Percentiles rank a stretch among this genome's conserved stretches.
These are phyloP conservation scores for Dioszegia aurantiaca DNA, from an alignment of 768 basidiomycete genomes.

Conservation along the genomic window DNA sequence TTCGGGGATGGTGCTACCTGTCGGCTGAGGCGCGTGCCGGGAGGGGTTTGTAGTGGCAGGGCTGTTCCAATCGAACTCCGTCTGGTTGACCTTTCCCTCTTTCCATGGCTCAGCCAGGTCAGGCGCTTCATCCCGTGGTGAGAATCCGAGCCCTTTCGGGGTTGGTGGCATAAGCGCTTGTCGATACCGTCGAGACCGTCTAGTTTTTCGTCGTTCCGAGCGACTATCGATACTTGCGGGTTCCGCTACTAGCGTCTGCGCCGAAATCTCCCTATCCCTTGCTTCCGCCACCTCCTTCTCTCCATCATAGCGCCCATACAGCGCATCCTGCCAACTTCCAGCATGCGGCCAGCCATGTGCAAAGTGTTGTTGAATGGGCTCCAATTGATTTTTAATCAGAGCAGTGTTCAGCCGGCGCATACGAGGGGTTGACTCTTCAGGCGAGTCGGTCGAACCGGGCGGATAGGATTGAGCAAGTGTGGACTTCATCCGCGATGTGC, in stretches of 20 bases:
- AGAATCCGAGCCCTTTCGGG: slow-evolving; percentile 42
- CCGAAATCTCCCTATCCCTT: slow-evolving; percentile 3
- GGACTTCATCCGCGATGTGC: background rate
- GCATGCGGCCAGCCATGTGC: slow-evolving; percentile 39
- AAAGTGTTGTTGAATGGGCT: slow-evolving; percentile 30
- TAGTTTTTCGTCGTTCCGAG: background rate
- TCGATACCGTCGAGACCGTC: slow-evolving; percentile 20
- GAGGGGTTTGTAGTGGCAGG: background rate
- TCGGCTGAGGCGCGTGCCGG: slow-evolving; percentile 2
- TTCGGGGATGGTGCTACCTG: slow-evolving; percentile 16
- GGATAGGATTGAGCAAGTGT: background rate
- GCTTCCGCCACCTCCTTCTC: slow-evolving; percentile 2
- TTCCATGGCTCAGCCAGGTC: slow-evolving; percentile 20
- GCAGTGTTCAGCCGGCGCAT: slow-evolving; percentile 4
- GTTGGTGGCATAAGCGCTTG: slow-evolving; percentile 40
- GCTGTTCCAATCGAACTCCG: slow-evolving; percentile 30
- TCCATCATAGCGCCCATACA: slow-evolving; percentile 36
- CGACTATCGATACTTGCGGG: background rate
- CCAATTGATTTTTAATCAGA: background rate
- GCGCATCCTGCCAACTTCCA: slow-evolving; percentile 43
- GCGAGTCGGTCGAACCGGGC: background rate
- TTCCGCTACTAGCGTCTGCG: slow-evolving; percentile 6
- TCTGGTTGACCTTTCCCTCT: slow-evolving; percentile 16
- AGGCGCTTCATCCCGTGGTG: slow-evolving; percentile 15
- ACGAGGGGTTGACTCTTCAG: background rate